Evolutionary conservation across 2,329 filamentous ascomycete species (phyloP).

Genomic region (Lizonia empirigonia): DNA sequence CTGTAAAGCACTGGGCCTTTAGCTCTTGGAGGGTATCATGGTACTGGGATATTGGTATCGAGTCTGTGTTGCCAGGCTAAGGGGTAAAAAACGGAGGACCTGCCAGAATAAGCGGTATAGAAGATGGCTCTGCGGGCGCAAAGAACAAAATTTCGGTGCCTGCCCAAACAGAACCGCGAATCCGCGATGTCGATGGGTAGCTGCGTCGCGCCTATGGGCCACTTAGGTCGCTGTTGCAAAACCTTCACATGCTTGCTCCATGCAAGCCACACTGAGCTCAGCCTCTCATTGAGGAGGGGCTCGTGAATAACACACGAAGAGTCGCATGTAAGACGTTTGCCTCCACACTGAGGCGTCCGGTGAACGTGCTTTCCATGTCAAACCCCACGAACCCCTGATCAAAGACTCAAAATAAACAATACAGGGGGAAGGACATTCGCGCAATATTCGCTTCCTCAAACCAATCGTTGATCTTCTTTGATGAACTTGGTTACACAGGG

Average conservation of each 20-base stretch:
- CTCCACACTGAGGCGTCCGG: constrained; percentile 16
- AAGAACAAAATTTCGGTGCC: background rate
- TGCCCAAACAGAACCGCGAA: background rate
- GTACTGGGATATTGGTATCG: constrained; percentile 17
- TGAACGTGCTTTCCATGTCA: constrained; percentile 24
- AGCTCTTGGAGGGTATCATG: constrained; percentile 14
- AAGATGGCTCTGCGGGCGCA: constrained; percentile 5
- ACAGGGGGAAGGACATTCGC: constrained; percentile 5
- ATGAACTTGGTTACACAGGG: constrained; percentile 33
- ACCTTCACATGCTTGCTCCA: background rate
- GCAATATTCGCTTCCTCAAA: background rate
- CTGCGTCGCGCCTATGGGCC: background rate
- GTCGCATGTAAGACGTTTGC: constrained; percentile 19
- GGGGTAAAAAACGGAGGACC: constrained; percentile 4
- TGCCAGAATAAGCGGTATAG: constrained; percentile 11
- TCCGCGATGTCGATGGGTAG: background rate
- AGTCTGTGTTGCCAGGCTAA: background rate
- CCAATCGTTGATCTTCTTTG: constrained; percentile 16
- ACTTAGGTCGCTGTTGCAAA: background rate
- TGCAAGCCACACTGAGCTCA: background rate
- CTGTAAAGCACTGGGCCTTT: background rate
- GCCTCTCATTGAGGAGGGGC: background rate
- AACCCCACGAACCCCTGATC: constrained; percentile 23
- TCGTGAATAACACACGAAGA: constrained; percentile 6
- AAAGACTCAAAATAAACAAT: constrained; percentile 16